Evolutionary conservation across 139 green algal genomes (phyloP), one percentile per base, ranked within the genome.

Genomic region (Closterium sp.): DNA sequence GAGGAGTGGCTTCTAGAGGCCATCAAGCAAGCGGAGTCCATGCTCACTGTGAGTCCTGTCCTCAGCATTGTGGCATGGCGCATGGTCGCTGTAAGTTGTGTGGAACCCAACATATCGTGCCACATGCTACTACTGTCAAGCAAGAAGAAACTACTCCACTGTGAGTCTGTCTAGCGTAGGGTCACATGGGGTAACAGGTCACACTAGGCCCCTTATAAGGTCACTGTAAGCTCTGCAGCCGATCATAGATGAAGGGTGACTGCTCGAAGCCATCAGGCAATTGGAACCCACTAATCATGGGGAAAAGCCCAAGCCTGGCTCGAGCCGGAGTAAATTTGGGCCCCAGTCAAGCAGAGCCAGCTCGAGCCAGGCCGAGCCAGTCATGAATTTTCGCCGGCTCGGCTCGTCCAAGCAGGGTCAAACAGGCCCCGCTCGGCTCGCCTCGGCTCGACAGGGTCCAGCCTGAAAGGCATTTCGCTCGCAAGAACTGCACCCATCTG

Each of bases 201-300:
- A n/a, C n/a, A n/a, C n/a, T n/a, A n/a, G n/a, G n/a, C n/a, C n/a
- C n/a, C n/a, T n/a, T n/a, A n/a, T n/a, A n/a, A n/a, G n/a, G n/a
- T n/a, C n/a, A n/a, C n/a, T n/a, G n/a, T n/a, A n/a, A n/a, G 98
- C 97, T n/a, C 95, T 99, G 94, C 96, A 99, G 87, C 98, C 98
- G 3, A 99, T 99, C 94, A 99, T 99, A 33, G 97, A 99, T 38
- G 96, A 99, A 93, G 86, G 93, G n/a, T 93, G 97, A 34, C 94
- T 98, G 32, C 91, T 97, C 55, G 93, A 89, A 21, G 95, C 94
- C 43, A 94, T 94, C 33, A 23, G 87, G 34, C 10, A 33, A 12
- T 12, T 96, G 21, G 89, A 96, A 85, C 34, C 36, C 32, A n/a
- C n/a, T n/a, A n/a, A n/a, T n/a, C n/a, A n/a, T n/a, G n/a, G n/a